These are phyloP conservation scores for Ustilago tritici DNA, from an alignment of 1,284 basidiomycete species.

Conservation along the genomic window DNA sequence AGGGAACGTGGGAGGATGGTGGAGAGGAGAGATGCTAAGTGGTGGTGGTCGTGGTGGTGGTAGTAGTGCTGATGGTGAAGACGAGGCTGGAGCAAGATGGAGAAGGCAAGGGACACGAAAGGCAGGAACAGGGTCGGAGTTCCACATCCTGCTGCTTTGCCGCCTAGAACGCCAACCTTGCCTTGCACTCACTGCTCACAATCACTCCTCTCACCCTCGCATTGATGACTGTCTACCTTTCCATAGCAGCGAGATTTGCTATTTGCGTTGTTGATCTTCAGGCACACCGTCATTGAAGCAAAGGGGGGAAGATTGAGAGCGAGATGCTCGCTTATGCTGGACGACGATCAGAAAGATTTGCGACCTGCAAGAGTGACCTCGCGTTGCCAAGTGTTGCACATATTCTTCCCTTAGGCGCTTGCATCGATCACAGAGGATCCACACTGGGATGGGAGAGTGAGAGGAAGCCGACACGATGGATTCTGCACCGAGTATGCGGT, in stretches of 20 bases:
- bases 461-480: neutral
- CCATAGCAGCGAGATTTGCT: neutral
- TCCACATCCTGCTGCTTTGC: neutral
- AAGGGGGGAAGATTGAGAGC: neutral
- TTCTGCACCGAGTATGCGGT: conserved; percentile 36
- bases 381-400: neutral
- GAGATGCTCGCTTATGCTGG: conserved; percentile 32
- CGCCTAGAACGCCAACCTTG: neutral
- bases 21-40: conserved; percentile 10
- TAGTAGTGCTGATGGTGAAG: neutral
- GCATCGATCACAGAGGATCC: neutral
- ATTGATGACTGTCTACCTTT: neutral
- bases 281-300: conserved; percentile 3
- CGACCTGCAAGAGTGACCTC: neutral
- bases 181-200: neutral
- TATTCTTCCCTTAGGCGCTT: neutral
- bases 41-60: conserved; percentile 5
- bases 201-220: neutral
- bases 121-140: conserved; percentile 12
- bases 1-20: conserved; percentile 2
- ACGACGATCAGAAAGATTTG: conserved; percentile 31
- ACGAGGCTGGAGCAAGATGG: neutral
- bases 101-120: neutral
- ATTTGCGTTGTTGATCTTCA: conserved; percentile 8
- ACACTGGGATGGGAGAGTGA: neutral